These are phyloP conservation scores for Neofusicoccum sp. DNA, from an alignment of 2,329 filamentous ascomycete genomes.

Conservation along the genomic window DNA sequence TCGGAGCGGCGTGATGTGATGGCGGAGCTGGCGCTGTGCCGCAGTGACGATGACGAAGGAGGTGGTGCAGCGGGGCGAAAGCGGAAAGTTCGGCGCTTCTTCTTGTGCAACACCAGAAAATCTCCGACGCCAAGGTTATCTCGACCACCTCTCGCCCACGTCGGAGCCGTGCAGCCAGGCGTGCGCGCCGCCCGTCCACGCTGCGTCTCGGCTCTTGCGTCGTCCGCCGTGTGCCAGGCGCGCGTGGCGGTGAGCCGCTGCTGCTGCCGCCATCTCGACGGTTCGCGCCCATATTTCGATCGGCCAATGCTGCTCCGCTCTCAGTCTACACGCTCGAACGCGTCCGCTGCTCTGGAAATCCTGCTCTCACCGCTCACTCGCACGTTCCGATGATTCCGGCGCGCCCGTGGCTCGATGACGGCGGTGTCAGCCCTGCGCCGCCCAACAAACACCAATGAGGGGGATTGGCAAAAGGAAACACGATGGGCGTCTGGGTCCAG, in stretches of 20 bases:
- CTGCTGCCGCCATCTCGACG: not conserved
- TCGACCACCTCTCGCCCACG: not conserved
- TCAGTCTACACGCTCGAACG: not conserved
- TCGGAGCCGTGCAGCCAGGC: not conserved
- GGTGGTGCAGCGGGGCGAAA: not conserved
- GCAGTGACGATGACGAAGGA: not conserved
- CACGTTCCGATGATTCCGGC: constrained; percentile 4
- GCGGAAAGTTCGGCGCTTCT: not conserved
- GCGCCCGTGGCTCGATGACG: not conserved
- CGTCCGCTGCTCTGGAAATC: not conserved
- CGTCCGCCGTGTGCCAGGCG: not conserved
- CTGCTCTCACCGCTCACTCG: constrained; percentile 15
- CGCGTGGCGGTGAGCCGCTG: not conserved
- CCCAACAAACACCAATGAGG: constrained; percentile 5
- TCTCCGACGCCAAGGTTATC: not conserved
- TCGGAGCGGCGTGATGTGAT: not conserved
- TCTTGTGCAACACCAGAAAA: not conserved
- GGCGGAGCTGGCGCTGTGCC: not conserved
- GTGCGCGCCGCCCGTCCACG: not conserved
- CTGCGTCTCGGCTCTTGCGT: constrained; percentile 2
- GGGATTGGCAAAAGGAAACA: not conserved
- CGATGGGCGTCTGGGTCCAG: not conserved
- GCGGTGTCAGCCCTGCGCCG: constrained; percentile 12
- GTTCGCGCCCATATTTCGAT: not conserved
- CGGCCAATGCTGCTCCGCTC: constrained; percentile 18